phyloP scores from a whole-genome alignment of 495 filamentous ascomycete genomes.

The Hypoxylon lienhwacheense region DNA sequence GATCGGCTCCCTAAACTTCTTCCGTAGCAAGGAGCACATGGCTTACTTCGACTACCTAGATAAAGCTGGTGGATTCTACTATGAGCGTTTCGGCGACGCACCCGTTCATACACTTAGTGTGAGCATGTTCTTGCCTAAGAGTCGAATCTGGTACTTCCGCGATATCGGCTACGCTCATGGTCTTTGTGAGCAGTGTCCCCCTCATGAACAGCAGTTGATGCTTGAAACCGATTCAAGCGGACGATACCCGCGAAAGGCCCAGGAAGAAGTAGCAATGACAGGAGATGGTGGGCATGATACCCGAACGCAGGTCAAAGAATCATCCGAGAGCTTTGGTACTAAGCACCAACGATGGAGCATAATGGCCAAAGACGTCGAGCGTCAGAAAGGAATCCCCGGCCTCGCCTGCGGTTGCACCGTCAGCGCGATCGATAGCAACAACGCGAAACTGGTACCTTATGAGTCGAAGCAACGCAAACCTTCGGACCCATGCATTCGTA shows the following conservation, averaged over 20 bases:
- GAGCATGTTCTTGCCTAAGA: constrained; percentile 53
- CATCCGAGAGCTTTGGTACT: constrained; percentile 40
- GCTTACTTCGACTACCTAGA: constrained; percentile 63
- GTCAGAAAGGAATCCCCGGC: constrained; percentile 38
- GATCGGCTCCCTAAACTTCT: constrained; percentile 63
- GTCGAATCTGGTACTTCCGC: constrained; percentile 53
- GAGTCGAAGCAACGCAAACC: constrained; percentile 57
- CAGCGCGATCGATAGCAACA: constrained; percentile 54
- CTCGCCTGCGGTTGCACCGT: constrained; percentile 49
- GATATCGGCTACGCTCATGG: constrained; percentile 59
- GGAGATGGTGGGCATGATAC: not conserved
- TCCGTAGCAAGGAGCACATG: constrained; percentile 57
- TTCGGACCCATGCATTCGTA: constrained; percentile 53
- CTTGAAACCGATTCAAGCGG: constrained; percentile 11
- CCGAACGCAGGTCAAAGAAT: not conserved
- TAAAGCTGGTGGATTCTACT: constrained; percentile 61
- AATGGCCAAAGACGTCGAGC: constrained; percentile 30
- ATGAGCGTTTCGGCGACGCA: constrained; percentile 65
- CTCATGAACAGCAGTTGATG: constrained; percentile 21
- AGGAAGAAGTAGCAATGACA: constrained; percentile 1
- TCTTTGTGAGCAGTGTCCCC: constrained; percentile 48
- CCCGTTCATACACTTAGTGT: constrained; percentile 62
- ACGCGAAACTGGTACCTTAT: constrained; percentile 54
- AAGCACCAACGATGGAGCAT: constrained; percentile 37
- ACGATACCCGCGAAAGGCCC: constrained; percentile 4